Evolutionary conservation across 805 yeast genomes (phyloP), one percentile per base, ranked within the genome.

Genomic region (Jamesozyma hellenica): DNA sequence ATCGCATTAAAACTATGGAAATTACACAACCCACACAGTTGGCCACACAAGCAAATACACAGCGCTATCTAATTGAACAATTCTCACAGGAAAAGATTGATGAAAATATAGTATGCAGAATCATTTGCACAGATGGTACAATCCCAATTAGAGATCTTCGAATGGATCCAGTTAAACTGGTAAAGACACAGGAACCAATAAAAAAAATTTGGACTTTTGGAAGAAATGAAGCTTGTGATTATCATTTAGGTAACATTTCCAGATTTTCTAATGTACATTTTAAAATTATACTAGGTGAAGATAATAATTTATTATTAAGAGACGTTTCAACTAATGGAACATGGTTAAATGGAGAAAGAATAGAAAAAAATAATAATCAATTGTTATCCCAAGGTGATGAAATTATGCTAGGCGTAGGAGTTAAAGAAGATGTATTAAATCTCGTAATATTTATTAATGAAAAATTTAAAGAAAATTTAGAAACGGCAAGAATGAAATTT

Each of bases 241-340:
- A 81, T 50, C 65, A 65, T 30, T 63, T 86, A 41, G 76, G 73
- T 8, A 69, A 74, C 34, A 71, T 82, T 15, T 72, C 83, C 23
- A 64, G 88, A 39, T 66, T 87, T 27, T 82, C 92, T 38, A 84
- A 82, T 51, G 66, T 69, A 40, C 97, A 88, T 63, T 75, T 76
- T 65, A 68, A 71, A 55, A 65, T 88, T 6, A 77, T 87, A 81
- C 68, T 79, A 48, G 79, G 78, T 34, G 65, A 70, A 33, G 70
- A 70, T 36, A 74, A 72, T 46, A 71, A 69, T 40, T 66, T 74
- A 3, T 40, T 69, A 38, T 49, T 69, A 13, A 63, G 58, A 56
- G 96, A 88, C 59, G 61, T 70, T 2, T 82, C 95, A 1, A 90
- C 97, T 2, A 92, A 92, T 63, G 98, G 98, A 7, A 92, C 98